Base-by-base conservation (phyloP, 352 stramenopile genomes). In the Phytophthora pinifolia region DNA sequence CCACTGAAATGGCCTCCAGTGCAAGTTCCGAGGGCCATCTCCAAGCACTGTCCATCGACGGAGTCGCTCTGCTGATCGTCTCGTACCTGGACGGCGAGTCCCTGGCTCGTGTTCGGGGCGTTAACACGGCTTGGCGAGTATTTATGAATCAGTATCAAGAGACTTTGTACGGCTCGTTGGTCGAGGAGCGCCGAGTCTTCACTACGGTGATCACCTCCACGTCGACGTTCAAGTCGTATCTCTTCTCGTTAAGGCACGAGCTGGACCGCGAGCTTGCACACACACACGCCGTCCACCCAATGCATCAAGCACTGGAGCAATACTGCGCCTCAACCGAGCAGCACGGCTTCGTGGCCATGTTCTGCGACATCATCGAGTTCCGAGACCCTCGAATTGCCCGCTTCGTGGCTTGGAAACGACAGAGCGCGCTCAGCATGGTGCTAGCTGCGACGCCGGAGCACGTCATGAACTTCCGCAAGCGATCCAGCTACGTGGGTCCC, bases 341-440 rank as follows among this genome's bases (percentile, higher is more conserved):
- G 31, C 69, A 88, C 45, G 78, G 76, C 18, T 89, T 92, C 42
- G 64, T 92, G 14, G 82, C 74, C 48, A 89, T 90, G 75, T 90
- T 90, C 36, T 87, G 79, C 45, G 77, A 90, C 35, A 77, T 92
- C 25, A 56, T 88, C 42, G 69, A 86, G 64, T 90, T 92, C 43
- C 65, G 52, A 1, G 72, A 92, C 32, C 61, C 68, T 4, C 59
- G 55, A 31, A 73, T 92, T 25, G 81, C 68, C 9, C 65, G 70
- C 2, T 83, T 85, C 13, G 77, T 92, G 7, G 79, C 68, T 9
- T 61, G 64, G 46, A 74, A 79, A 41, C 70, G 81, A 10, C 78
- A 86, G 12, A 70, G 70, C 38, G 81, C 79, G 12, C 58, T 88
- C 27, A 81, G 65, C 29, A 85, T 88, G 62, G 79, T 92, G 42